Evolutionary conservation across 345 rosid species (phyloP), one percentile per base, ranked within the genome.

Genomic region (Cardiospermum halicacabum): DNA sequence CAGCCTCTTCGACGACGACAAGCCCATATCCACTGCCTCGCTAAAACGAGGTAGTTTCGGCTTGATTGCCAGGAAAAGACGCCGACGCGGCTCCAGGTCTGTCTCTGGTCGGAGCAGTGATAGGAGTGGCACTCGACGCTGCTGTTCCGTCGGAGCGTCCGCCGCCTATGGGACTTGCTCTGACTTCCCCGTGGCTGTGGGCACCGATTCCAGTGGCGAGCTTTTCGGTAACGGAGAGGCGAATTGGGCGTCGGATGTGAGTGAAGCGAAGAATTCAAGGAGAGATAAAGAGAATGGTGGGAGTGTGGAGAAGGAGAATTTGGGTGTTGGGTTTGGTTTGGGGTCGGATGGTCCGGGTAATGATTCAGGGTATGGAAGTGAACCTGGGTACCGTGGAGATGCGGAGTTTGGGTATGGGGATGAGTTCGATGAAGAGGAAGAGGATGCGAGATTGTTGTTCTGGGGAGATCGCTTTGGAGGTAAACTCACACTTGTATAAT

Each of bases 171-270:
- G 91, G 10, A 91, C 94, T 1, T 92, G 96, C 75, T 94, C 99
- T 19, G 99, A 94, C 75, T 81, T 91, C 28, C 97, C 91, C 13
- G 71, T 89, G 64, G 93, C 93, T 0, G 80, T 87, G 8, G 95
- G 86, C 64, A 94, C 99, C 43, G 99, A 94, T 74, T 94, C 99
- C 18, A 94, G 99, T 43, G 99, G 97, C 15, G 97, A 94, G 82
- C 83, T 94, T 47, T 94, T 91, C 27, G 81, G 80, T 22, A 87
- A 84, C n/a, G 78, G 78, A 53, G 97, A 88, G 47, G 76, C 86
- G 11, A 81, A 84, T 68, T 94, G 97, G 97, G 91, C 81, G 16
- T 94, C 97, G 10, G 97, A 91, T 72, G 95, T 83, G 58, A 89
- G 96, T 36, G 96, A 94, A 72, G 95, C 87, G 24, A 75, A 77